phyloP scores from a whole-genome alignment of 176 grass and related monocot species.

The Avena sativa region DNA sequence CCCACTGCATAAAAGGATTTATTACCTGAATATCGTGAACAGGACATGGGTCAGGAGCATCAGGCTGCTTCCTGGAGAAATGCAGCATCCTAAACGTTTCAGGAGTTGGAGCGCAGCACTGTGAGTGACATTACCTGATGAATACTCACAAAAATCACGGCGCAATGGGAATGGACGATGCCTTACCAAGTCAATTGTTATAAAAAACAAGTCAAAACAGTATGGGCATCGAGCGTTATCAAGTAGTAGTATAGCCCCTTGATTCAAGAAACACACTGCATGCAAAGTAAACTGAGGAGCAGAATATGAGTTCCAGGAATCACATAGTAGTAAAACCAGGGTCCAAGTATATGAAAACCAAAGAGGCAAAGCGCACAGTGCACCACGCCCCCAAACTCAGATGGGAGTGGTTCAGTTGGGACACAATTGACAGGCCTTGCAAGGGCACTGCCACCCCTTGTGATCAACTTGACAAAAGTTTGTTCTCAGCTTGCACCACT shows the following conservation, averaged over 20 bases:
- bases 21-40: not conserved
- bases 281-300: not conserved
- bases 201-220: too few species aligned
- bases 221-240: too few species aligned
- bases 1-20: too few species aligned
- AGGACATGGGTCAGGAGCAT: not conserved
- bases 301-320: not conserved
- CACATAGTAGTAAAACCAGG: not conserved
- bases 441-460: too few species aligned
- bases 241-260: not conserved
- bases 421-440: too few species aligned
- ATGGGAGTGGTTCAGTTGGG: too few species aligned
- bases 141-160: too few species aligned
- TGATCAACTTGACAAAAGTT: too few species aligned
- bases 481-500: too few species aligned
- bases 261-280: not conserved
- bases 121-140: too few species aligned
- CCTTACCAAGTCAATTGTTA: too few species aligned
- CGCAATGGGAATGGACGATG: too few species aligned
- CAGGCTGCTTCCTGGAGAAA: not conserved
- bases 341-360: not conserved
- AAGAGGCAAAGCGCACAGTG: not conserved
- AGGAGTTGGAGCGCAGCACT: not conserved
- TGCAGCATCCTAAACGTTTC: not conserved
- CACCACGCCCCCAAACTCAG: not conserved